Percentiles rank a stretch among this genome's conserved stretches.
Conservation (phyloP, 2,329 filamentous ascomycete species). For the Lasiodiplodia gonubiensis region DNA sequence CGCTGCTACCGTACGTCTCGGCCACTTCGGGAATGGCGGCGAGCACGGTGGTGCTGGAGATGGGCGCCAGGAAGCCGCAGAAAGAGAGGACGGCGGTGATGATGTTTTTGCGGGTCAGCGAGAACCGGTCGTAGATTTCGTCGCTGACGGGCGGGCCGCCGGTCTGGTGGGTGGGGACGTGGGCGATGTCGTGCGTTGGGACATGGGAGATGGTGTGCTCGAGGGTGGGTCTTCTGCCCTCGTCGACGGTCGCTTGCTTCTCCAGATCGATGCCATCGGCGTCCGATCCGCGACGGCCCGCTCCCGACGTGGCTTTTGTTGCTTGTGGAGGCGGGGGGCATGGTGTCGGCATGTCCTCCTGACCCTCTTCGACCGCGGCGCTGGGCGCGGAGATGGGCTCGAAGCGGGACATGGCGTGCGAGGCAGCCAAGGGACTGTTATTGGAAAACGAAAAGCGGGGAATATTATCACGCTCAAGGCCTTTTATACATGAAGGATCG, state of each 20-base stretch:
- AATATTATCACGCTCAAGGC: neutral
- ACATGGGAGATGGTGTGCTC: constrained; percentile 41
- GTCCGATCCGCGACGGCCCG: neutral
- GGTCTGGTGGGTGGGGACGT: constrained; percentile 13
- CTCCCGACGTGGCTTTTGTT: neutral
- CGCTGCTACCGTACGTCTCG: constrained; percentile 66
- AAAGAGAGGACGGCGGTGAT: constrained; percentile 74
- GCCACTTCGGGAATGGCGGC: constrained; percentile 78
- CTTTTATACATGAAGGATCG: neutral
- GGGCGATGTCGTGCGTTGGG: constrained; percentile 31
- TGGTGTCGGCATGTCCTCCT: neutral
- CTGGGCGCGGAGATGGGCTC: constrained; percentile 25
- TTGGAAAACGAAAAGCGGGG: neutral
- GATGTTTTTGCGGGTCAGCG: constrained; percentile 64
- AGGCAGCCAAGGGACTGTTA: neutral
- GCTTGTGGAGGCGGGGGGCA: constrained; percentile 1
- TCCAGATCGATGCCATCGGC: constrained; percentile 7
- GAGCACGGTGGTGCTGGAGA: constrained; percentile 75
- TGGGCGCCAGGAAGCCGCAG: constrained; percentile 76
- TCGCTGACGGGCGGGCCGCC: constrained; percentile 38
- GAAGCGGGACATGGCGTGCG: constrained; percentile 25
- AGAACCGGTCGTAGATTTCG: constrained; percentile 68
- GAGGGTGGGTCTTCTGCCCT: constrained; percentile 35
- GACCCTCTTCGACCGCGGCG: constrained; percentile 7
- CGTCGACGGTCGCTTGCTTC: constrained; percentile 21